Conservation (phyloP, 129 eudicot genomes). For the Deinandra increscens region DNA sequence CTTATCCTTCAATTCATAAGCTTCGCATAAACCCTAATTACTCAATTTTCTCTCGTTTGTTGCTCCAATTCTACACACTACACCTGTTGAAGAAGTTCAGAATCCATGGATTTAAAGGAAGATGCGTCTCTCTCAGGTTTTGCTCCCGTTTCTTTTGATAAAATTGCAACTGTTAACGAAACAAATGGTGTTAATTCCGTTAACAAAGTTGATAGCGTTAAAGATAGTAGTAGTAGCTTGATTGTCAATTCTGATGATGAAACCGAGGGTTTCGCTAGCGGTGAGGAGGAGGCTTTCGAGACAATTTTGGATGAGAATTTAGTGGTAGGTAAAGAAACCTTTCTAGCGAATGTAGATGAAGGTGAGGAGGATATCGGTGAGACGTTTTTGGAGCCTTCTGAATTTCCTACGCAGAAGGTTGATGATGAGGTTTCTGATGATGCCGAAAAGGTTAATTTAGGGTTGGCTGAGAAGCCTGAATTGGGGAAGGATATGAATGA, state of each 20-base stretch:
- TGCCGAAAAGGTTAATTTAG: constrained; percentile 27
- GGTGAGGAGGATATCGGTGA: constrained; percentile 39
- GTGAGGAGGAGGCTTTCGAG: constrained; percentile 63
- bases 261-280: constrained; percentile 59
- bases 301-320: constrained; percentile 28
- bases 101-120: constrained; percentile 49
- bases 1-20: constrained; percentile 16
- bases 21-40: constrained; percentile 37
- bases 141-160: constrained; percentile 34
- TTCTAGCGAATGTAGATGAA: constrained; percentile 26
- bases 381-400: constrained; percentile 39
- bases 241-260: constrained; percentile 36
- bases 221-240: constrained; percentile 15
- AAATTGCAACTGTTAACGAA: constrained; percentile 17
- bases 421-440: constrained; percentile 36
- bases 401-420: constrained; percentile 16
- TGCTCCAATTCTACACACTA: not conserved
- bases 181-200: constrained; percentile 23
- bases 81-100: not conserved
- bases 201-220: constrained; percentile 13
- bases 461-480: constrained; percentile 12
- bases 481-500: not conserved
- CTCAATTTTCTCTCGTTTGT: not conserved
- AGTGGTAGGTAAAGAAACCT: constrained; percentile 29
- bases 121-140: constrained; percentile 45